Conservation (phyloP, 768 basidiomycete genomes). For the Boletus tomentosulus region DNA sequence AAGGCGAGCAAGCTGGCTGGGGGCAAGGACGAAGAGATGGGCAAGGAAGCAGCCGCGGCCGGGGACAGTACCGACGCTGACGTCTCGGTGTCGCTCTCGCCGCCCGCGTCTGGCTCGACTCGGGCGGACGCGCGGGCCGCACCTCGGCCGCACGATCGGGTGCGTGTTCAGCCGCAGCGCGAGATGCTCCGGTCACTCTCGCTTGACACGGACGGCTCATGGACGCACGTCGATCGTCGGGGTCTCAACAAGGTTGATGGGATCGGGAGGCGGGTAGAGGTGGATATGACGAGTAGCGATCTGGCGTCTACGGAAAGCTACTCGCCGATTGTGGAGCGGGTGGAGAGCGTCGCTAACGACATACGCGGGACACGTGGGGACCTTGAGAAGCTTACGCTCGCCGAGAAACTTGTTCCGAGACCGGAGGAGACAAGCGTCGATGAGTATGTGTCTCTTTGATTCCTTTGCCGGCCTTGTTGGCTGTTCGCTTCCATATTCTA, state of each 20-base stretch:
- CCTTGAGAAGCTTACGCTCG: slow-evolving; percentile 42
- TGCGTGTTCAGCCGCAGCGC: not conserved
- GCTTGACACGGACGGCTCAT: slow-evolving; percentile 55
- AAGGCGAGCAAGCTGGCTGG: not conserved
- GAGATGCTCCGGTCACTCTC: slow-evolving; percentile 11
- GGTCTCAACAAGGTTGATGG: slow-evolving; percentile 8
- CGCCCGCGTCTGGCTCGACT: not conserved
- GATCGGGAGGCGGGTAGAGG: slow-evolving; percentile 16
- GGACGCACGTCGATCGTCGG: slow-evolving; percentile 65
- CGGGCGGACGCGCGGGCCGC: not conserved
- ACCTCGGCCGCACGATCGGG: slow-evolving; percentile 21
- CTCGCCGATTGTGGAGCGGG: slow-evolving; percentile 34
- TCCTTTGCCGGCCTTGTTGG: not conserved
- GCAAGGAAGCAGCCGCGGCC: slow-evolving; percentile 7
- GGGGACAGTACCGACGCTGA: slow-evolving; percentile 19
- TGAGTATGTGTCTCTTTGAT: slow-evolving; percentile 45
- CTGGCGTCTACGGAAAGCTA: slow-evolving; percentile 49
- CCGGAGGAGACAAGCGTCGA: slow-evolving; percentile 64
- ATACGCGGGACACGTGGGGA: slow-evolving; percentile 23
- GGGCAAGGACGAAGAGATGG: slow-evolving; percentile 4
- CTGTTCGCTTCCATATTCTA: not conserved
- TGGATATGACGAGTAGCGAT: slow-evolving; percentile 44
- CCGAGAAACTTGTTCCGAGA: slow-evolving; percentile 63
- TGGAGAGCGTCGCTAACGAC: slow-evolving; percentile 31
- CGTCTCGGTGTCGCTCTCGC: slow-evolving; percentile 6